These are phyloP conservation scores for Candida lessepsii DNA, from an alignment of 805 yeast species.

Conservation along the genomic window DNA sequence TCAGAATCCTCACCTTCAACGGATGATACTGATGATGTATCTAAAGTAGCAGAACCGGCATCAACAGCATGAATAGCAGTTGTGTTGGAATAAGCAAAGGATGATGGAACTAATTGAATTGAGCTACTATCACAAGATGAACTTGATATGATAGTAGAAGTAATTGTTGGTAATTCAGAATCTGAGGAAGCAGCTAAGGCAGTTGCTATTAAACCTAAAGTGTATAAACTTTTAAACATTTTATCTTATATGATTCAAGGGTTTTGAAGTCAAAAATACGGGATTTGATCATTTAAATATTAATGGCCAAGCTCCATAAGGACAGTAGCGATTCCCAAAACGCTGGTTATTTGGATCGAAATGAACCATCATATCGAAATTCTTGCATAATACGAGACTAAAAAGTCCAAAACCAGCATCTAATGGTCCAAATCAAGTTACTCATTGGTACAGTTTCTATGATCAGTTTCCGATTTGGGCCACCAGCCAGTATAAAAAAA, in stretches of 20 bases:
- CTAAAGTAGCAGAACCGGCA: slow-evolving; percentile 7
- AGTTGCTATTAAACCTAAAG: slow-evolving; percentile 18
- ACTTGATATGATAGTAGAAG: slow-evolving; percentile 21
- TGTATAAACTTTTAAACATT: slow-evolving; percentile 10
- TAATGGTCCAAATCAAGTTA: neutral
- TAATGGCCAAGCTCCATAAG: no score
- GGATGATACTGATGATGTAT: neutral
- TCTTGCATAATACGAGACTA: neutral
- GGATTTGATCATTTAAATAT: no score
- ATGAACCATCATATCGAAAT: neutral
- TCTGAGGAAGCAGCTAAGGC: slow-evolving; percentile 22
- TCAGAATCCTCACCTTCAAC: slow-evolving; percentile 10
- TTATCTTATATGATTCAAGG: neutral
- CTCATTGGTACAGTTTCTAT: neutral
- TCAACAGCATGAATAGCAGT: slow-evolving; percentile 1
- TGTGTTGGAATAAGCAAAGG: slow-evolving; percentile 20
- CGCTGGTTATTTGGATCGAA: slow-evolving; percentile 9
- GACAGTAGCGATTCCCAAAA: no score
- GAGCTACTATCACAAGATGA: slow-evolving; percentile 10
- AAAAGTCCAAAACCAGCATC: slow-evolving; percentile 10
- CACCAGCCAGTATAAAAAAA: slow-evolving; percentile 1
- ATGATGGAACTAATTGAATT: slow-evolving; percentile 19
- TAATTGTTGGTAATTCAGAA: slow-evolving; percentile 19
- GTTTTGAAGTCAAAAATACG: no score
- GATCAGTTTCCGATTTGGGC: slow-evolving; percentile 1